Conservation (phyloP, 1,284 basidiomycete genomes). For the Hypsizygus ulmarius region DNA sequence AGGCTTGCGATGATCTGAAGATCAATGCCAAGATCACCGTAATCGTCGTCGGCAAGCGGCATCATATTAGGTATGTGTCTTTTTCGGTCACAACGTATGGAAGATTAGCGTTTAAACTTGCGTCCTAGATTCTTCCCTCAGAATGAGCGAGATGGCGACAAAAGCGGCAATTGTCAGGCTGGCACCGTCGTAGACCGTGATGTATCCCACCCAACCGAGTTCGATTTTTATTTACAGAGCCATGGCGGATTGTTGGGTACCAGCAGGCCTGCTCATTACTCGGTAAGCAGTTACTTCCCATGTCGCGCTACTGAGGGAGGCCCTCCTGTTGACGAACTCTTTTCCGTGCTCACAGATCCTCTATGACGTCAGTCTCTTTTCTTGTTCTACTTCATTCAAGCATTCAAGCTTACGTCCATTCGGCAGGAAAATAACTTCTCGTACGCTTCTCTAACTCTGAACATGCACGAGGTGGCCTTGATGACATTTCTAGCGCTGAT, state of each 20-base stretch:
- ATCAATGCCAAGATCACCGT: conserved; percentile 69
- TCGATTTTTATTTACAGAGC: conserved; percentile 78
- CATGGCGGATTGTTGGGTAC: conserved; percentile 72
- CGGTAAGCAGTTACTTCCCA: conserved; percentile 26
- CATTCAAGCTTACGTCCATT: conserved; percentile 2
- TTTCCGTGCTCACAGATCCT: conserved; percentile 29
- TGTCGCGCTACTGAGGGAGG: background rate
- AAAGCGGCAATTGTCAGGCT: conserved; percentile 70
- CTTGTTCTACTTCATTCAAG: conserved; percentile 1
- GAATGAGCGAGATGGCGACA: conserved; percentile 50
- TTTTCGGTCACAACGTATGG: background rate
- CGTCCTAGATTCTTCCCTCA: conserved; percentile 59
- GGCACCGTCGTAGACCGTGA: conserved; percentile 75
- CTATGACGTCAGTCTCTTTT: conserved; percentile 33
- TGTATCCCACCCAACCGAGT: conserved; percentile 70
- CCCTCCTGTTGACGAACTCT: background rate
- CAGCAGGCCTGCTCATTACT: conserved; percentile 67
- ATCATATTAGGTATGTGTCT: conserved; percentile 55
- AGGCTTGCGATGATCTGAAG: conserved; percentile 50
- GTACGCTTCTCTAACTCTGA: conserved; percentile 17
- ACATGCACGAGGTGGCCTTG: background rate
- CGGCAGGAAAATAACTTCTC: conserved; percentile 32
- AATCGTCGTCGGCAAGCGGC: conserved; percentile 74
- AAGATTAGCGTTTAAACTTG: background rate
- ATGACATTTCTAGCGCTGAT: conserved; percentile 47